These are phyloP conservation scores for Neofusicoccum cordaticola DNA, from an alignment of 2,329 filamentous ascomycete species.

Conservation along the genomic window DNA sequence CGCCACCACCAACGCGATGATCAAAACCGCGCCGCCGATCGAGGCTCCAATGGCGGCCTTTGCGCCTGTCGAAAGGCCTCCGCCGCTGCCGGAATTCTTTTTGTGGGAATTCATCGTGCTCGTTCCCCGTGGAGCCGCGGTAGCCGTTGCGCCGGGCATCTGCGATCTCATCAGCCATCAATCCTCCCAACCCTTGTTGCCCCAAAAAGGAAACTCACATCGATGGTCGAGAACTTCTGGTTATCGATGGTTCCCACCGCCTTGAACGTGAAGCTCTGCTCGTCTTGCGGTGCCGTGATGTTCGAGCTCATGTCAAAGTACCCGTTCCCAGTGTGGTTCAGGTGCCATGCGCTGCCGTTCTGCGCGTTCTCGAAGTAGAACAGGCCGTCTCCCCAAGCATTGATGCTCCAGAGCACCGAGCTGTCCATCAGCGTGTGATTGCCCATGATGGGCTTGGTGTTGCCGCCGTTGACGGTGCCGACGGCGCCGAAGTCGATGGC, in stretches of 20 bases:
- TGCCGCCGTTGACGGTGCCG: neutral
- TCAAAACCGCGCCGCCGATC: neutral
- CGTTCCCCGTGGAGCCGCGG: neutral
- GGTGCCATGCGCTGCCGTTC: constrained; percentile 14
- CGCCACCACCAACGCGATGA: neutral
- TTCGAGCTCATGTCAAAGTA: constrained; percentile 12
- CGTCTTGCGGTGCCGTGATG: constrained; percentile 6
- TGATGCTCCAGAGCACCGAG: constrained; percentile 15
- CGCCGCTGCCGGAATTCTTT: neutral
- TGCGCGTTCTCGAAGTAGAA: constrained; percentile 16
- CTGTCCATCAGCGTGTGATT: neutral
- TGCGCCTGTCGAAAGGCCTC: neutral
- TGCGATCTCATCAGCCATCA: neutral
- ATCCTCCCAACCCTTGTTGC: neutral
- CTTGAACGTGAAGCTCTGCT: constrained; percentile 13
- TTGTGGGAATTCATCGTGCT: neutral
- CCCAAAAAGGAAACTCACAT: neutral
- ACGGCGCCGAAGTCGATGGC: neutral
- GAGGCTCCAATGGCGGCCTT: constrained; percentile 10
- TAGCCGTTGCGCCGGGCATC: neutral
- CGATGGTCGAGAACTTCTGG: constrained; percentile 3
- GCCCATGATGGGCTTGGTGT: constrained; percentile 10
- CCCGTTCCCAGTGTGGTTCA: neutral
- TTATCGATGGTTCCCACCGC: constrained; percentile 2
- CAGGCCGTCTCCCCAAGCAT: constrained; percentile 6